Conservation (phyloP, 176 grass and related monocot genomes). For the Rhynchospora tenuis region DNA sequence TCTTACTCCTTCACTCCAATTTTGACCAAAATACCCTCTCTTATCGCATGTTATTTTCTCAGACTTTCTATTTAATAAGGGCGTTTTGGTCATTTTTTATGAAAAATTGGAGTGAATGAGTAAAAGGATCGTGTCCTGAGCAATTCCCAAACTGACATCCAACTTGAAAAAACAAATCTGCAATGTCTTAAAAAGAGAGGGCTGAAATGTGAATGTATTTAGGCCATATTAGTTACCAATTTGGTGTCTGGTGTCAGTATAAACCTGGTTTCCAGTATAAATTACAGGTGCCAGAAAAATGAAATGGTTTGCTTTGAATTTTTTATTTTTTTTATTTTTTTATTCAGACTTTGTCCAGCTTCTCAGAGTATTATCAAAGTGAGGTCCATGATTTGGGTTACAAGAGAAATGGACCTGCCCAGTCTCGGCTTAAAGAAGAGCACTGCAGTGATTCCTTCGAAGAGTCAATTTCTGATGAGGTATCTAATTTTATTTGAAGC, state of each 20-base stretch:
- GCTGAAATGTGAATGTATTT: not conserved
- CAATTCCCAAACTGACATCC: too few relatives aligned
- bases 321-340: not conserved
- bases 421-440: slow-evolving; percentile 9
- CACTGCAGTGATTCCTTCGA: slow-evolving; percentile 1
- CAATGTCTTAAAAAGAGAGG: not conserved
- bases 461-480: slow-evolving; percentile 28
- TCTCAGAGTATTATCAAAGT: not conserved
- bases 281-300: not conserved
- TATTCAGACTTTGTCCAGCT: not conserved
- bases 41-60: too few relatives aligned
- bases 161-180: too few relatives aligned
- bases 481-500: not conserved
- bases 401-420: not conserved
- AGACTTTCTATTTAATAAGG: too few relatives aligned
- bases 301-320: not conserved
- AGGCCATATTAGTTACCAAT: not conserved
- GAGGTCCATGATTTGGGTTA: not conserved
- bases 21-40: too few relatives aligned
- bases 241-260: not conserved
- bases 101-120: too few relatives aligned
- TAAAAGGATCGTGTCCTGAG: too few relatives aligned
- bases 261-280: not conserved
- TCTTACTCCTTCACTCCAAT: too few relatives aligned
- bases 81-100: too few relatives aligned